Base-by-base conservation (phyloP, 768 basidiomycete genomes). In the Chalciporus chontae region DNA sequence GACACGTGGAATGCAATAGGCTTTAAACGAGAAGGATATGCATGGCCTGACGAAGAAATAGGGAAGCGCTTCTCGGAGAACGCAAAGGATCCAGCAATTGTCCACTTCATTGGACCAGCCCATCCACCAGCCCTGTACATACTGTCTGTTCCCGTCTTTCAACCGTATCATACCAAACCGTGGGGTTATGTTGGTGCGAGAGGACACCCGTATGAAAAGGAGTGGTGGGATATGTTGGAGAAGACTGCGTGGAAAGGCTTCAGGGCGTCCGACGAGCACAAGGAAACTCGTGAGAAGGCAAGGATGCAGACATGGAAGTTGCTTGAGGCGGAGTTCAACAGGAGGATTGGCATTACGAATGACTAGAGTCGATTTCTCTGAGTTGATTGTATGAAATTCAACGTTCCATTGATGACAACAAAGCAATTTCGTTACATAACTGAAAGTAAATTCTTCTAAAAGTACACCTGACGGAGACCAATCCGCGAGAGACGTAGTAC, bases 21-120 rank as follows among this genome's bases (percentile, higher is more conserved):
- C 5, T 60, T 77, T 14, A 76, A 75, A 7, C 75, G 75, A 4
- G n/a, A 36, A 36, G 34, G 34, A 8, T 15, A n/a, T n/a, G 2
- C 34, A n/a, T 36, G 79, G 78, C 53, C 74, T 72, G 10, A 54
- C 64, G 4, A 72, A 75, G 29, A 64, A 77, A 42, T 57, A 67
- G 34, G 34, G 3, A 37, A 23, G 6, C 45, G 73, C 8, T 48
- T 60, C 23, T 53, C 75, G n/a, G 59, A 59, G 14, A 61, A 63
- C 21, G 69, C 74, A 67, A 55, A 65, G 15, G 60, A 74, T 34
- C 71, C 76, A 0, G 51, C 51, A 3, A 71, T 81, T 41, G 74
- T 81, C 4, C 79, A 79, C 54, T 80, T 80, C 62, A 77, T 78
- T 5, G 77, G 79, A 1, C 73, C 77, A 9, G 65, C 76, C 9